Percentiles rank a stretch among this genome's conserved stretches.
Conservation (phyloP, 228 moss, liverwort and hornwort species). For the Sphagnum magellanicum region DNA sequence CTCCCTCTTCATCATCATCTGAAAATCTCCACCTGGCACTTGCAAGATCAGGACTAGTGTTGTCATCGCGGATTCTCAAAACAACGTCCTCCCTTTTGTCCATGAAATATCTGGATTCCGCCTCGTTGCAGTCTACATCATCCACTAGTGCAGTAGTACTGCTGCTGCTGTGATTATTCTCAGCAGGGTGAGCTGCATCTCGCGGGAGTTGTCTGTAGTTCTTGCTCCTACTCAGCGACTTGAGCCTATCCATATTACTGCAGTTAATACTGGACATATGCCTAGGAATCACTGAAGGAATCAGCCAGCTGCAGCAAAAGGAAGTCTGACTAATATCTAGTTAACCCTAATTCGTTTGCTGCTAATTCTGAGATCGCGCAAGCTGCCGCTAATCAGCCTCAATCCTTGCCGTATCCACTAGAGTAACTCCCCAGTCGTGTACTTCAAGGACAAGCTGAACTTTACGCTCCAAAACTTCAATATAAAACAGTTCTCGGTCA, state of each 20-base stretch:
- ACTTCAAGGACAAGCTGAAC: too few relatives aligned
- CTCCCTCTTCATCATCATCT: background rate
- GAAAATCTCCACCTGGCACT: too few relatives aligned
- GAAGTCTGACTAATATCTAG: too few relatives aligned
- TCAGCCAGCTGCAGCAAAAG: too few relatives aligned
- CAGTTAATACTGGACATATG: background rate
- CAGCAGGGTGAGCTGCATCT: background rate
- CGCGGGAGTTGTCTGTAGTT: slow-evolving; percentile 14
- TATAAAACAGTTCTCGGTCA: too few relatives aligned
- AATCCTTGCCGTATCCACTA: too few relatives aligned
- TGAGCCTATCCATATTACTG: slow-evolving; percentile 8
- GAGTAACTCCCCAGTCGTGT: too few relatives aligned
- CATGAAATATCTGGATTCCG: background rate
- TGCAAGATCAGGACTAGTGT: background rate
- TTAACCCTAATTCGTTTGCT: too few relatives aligned
- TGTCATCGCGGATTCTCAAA: slow-evolving; percentile 5
- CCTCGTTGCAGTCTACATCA: background rate
- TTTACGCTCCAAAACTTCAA: too few relatives aligned
- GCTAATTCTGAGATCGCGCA: too few relatives aligned
- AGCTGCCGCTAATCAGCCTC: too few relatives aligned
- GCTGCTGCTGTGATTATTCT: background rate
- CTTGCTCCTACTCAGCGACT: background rate
- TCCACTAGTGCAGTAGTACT: too few relatives aligned
- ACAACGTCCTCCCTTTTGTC: slow-evolving; percentile 4
- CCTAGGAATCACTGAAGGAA: background rate